Base-by-base conservation (phyloP, 2,329 filamentous ascomycete species). In the Penicillium palitans region DNA sequence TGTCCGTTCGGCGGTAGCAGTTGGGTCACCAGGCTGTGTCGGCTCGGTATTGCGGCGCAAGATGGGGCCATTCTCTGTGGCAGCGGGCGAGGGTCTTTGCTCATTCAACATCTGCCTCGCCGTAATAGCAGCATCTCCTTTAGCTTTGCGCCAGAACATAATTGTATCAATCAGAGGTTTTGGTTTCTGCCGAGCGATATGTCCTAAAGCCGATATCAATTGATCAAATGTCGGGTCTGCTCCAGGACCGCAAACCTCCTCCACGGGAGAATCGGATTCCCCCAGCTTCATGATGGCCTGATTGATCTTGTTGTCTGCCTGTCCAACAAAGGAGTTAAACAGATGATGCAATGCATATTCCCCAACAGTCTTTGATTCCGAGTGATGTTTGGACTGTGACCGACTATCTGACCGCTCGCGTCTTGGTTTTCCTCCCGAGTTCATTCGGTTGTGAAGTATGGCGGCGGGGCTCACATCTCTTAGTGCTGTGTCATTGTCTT, bases 331-430 rank as follows among this genome's bases (percentile, higher is more conserved):
- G 61, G 93, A 92, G 65, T 95, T 98, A 76, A 98, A 97, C 44
- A 99, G 81, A 67, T 98, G 93, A 76, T 98, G 93, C 60, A 99
- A 81, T 21, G 95, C 95, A 83, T 96, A 98, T 80, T 99, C 95
- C 55, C 92, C 93, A n/a, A 97, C 93, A 0, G 93, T 97, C 76
- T 93, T 96, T 64, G 89, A 85, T 63, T 96, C 91, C 53, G 89
- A 85, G 66, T 87, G 81, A 53, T 82, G 79, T 68, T 88, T 84
- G 37, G 90, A 93, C 69, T 91, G 87, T 17, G 90, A 90, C 66
- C 87, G 88, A 70, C 93, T 87, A 70, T 90, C 88, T 7, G 83
- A 80, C 71, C 91, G 88, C 61, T 92, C 89, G 53, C 88, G 85
- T 64, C 88, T 86, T 47, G 84, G 80, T 72, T 85, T 90, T 56